Base-by-base conservation (phyloP, 495 filamentous ascomycete genomes). In the Lepidopterella palustris region DNA sequence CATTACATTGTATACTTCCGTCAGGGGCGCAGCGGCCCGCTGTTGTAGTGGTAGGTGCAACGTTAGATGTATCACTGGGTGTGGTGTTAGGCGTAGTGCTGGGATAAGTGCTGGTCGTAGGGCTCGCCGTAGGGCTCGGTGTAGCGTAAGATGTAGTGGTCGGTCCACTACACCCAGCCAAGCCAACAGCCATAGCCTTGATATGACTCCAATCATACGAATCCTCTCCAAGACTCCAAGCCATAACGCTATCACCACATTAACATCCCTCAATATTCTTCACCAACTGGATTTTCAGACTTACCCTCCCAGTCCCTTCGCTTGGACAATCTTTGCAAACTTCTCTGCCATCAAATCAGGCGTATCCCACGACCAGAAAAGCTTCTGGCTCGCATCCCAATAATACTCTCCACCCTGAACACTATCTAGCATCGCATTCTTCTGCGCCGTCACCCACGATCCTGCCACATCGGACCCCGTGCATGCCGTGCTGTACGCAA, bases 331-430 rank as follows among this genome's bases (percentile, higher is more conserved):
- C 0, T 78, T 68, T 24, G 73, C 76, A 60, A 88, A 84, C 74
- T 90, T 91, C 59, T 78, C 77, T 35, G 68, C 65, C 45, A 91
- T 83, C 18, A 82, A 72, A 10, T 76, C 76, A 1, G 83, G 76
- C 0, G 84, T 88, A 65, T 91, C 87, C 79, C 87, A 90, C 4
- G 82, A 85, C 87, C 87, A 90, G 80, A 85, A 90, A 29, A 87
- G 66, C 56, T 80, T 74, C 28, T 78, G 75, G 2, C 78, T 64
- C 2, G 61, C 61, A 61, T 90, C 87, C 75, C 79, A 87, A 69
- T 84, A 88, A 63, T 86, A 89, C 65, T 86, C 80, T 0, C 86
- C 87, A 25, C 87, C 86, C 10, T 73, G 71, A 35, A 78, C 61
- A 5, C 78, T 72, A 55, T 89, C 85, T 29, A 82, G 84, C 28